A percentile compares a stretch with the other conserved stretches of the same genome.
Conservation (phyloP, 2,329 filamentous ascomycete genomes). For the Beauveria caledonica region DNA sequence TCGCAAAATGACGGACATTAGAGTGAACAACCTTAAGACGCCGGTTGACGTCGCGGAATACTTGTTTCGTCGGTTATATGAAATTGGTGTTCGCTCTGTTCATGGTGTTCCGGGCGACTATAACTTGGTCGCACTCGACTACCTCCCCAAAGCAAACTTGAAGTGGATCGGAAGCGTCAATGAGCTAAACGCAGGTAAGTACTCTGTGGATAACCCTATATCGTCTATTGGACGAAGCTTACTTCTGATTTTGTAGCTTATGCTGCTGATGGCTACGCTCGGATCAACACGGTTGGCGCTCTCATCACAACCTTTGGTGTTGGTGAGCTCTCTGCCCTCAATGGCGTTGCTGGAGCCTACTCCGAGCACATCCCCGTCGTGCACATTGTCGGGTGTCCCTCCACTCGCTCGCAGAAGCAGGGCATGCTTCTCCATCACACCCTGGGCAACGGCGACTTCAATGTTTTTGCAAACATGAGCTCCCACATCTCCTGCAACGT, state of each 20-base stretch:
- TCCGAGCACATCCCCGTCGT: constrained; percentile 65
- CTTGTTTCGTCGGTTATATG: constrained; percentile 54
- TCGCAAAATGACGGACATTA: constrained; percentile 28
- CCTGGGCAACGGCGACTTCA: constrained; percentile 70
- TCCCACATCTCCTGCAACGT: constrained; percentile 61
- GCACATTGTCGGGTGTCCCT: constrained; percentile 54
- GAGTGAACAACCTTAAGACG: constrained; percentile 35
- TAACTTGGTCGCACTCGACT: constrained; percentile 62
- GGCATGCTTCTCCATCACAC: constrained; percentile 56
- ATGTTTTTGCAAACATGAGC: constrained; percentile 75
- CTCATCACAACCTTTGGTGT: constrained; percentile 71
- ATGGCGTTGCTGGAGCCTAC: constrained; percentile 65
- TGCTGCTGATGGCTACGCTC: constrained; percentile 72
- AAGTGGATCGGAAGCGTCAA: constrained; percentile 64
- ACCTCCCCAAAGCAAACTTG: constrained; percentile 48
- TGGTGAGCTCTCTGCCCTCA: constrained; percentile 64
- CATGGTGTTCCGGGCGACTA: constrained; percentile 68
- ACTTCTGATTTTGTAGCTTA: constrained; percentile 43
- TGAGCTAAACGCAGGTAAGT: constrained; percentile 59
- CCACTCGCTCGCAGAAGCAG: constrained; percentile 38
- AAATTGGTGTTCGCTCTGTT: constrained; percentile 56
- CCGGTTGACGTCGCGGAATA: constrained; percentile 58
- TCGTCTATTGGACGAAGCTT: not conserved
- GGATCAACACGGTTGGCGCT: constrained; percentile 61
- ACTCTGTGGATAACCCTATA: not conserved